phyloP scores from a whole-genome alignment of 148 eudicot species.

The Rhododendron williamsianum region DNA sequence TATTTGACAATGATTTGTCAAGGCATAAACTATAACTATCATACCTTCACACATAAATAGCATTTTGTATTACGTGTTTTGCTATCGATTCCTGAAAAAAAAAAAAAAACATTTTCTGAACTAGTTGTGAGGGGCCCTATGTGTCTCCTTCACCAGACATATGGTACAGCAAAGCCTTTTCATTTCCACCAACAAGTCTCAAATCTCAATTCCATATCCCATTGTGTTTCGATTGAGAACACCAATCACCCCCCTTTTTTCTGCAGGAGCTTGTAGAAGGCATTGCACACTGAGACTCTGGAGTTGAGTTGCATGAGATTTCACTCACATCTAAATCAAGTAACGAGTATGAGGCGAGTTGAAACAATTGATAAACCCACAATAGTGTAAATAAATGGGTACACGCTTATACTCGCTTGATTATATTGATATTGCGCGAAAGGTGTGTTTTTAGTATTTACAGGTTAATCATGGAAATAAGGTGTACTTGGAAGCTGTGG shows the following conservation, averaged over 20 bases:
- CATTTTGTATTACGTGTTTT: background rate
- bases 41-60: background rate
- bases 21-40: background rate
- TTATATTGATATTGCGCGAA: background rate
- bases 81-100: background rate
- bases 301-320: background rate
- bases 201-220: background rate
- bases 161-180: background rate
- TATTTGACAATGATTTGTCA: background rate
- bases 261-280: background rate
- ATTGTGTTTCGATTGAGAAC: background rate
- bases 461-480: too few relatives aligned
- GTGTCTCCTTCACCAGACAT: background rate
- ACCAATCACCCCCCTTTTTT: background rate
- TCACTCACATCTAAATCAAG: background rate
- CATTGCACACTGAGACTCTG: background rate
- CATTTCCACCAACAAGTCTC: background rate
- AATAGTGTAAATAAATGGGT: background rate
- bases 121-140: background rate
- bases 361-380: background rate
- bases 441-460: background rate
- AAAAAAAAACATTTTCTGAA: background rate
- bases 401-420: background rate
- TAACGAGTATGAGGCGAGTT: background rate
- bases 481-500: background rate